These are phyloP conservation scores for Purpureocillium lavendulum DNA, from an alignment of 2,329 filamentous ascomycete genomes.

Conservation along the genomic window DNA sequence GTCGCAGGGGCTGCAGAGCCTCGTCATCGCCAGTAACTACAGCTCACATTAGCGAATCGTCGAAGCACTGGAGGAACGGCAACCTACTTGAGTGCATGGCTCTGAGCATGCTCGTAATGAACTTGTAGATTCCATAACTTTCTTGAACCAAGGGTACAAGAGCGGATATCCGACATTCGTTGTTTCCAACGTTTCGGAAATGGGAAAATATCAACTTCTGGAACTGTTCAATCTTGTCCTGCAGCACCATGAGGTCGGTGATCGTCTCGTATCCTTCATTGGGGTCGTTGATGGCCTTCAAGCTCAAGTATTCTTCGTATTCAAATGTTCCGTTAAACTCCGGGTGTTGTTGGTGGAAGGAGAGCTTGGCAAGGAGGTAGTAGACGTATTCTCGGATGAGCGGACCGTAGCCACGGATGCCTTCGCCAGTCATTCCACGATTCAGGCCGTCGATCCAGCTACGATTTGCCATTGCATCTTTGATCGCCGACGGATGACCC, in stretches of 20 bases:
- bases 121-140: constrained; percentile 99
- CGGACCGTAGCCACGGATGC: constrained; percentile 81
- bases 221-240: constrained; percentile 97
- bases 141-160: constrained; percentile 91
- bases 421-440: constrained; percentile 73
- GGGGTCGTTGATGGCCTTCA: constrained; percentile 97
- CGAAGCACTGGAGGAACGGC: background rate
- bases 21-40: constrained; percentile 86
- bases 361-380: constrained; percentile 87
- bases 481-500: constrained; percentile 79
- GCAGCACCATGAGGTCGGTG: constrained; percentile 88
- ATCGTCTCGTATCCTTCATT: constrained; percentile 98
- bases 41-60: constrained; percentile 11
- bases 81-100: constrained; percentile 89
- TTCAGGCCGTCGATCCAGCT: constrained; percentile 90
- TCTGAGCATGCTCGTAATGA: constrained; percentile 97
- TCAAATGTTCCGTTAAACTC: constrained; percentile 99
- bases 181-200: constrained; percentile 84
- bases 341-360: constrained; percentile 93
- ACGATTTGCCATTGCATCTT: constrained; percentile 81
- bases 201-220: constrained; percentile 98
- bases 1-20: constrained; percentile 77
- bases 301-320: constrained; percentile 96
- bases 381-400: constrained; percentile 96
- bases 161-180: constrained; percentile 92